Base-by-base conservation (phyloP, 495 filamentous ascomycete genomes). In the Lasiosphaeria ovina region DNA sequence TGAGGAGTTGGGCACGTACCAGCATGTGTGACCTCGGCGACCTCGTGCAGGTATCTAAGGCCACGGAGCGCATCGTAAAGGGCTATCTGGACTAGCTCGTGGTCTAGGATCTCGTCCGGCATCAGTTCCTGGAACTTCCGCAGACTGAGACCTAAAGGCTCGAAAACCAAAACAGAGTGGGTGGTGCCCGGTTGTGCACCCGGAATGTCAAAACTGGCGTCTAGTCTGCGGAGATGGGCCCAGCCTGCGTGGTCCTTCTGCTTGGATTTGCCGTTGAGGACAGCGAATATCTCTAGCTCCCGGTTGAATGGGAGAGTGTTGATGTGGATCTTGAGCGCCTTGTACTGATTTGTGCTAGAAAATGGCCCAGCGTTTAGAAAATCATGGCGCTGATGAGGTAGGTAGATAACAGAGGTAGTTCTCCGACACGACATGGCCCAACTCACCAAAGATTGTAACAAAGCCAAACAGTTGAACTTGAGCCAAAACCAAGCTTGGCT, bases 381-480 rank as follows among this genome's bases (percentile, higher is more conserved):
- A n/a, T 8, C 9, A 1, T 7, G 16, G 16, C 10, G 47, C 24
- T 50, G 47, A n/a, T 50, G 16, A 50, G 16, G 7, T 8, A 2
- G 14, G 8, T 16, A 50, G 24, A 2, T 24, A 24, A 24, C 24
- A 24, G 24, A 24, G 24, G 24, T 24, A 24, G 24, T 24, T 24
- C 24, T 24, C 24, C 24, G 24, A 50, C 6, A 50, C 47, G 16
- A n/a, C 14, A 17, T 3, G 47, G 47, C 8, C 8, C 47, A 31
- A 50, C 14, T n/a, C 24, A 50, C 10, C 44, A 7, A 42, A 77
- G 68, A 69, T 79, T 73, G n/a, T 65, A 69, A n/a, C 69, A 71
- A n/a, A 81, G 69, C 78, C 75, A 83, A n/a, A 77, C 71, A 1
- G 78, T 83, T 7, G 79, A 81, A 36, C 52, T 65, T 6, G 67